Evolutionary conservation across 176 grass and related monocot genomes (phyloP).

Genomic region (Carex kokanica): DNA sequence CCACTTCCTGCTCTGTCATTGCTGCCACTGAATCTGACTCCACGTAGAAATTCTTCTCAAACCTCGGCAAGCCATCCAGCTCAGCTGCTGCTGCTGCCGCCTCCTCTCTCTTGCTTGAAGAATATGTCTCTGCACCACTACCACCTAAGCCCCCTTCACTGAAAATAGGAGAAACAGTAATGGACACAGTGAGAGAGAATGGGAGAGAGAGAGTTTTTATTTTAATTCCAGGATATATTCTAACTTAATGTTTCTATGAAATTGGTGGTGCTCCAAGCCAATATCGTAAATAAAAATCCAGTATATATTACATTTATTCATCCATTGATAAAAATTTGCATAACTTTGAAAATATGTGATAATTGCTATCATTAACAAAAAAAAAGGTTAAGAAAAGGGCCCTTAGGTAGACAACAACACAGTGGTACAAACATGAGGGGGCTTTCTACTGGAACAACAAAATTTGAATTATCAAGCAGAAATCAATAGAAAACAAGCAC

Average conservation of each 20-base stretch:
- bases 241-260: too few species aligned
- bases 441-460: neutral
- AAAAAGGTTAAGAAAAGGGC: too few species aligned
- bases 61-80: conserved; percentile 74
- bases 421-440: too few species aligned
- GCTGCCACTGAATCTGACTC: conserved; percentile 59
- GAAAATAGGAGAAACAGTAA: conserved; percentile 1
- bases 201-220: neutral
- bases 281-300: too few species aligned
- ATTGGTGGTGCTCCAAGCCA: too few species aligned
- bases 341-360: neutral
- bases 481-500: neutral
- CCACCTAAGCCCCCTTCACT: conserved; percentile 52
- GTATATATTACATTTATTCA: neutral
- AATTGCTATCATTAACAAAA: neutral
- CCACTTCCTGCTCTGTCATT: conserved; percentile 73
- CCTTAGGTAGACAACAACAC: too few species aligned
- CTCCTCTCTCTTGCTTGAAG: conserved; percentile 49
- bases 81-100: conserved; percentile 38
- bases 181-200: neutral
- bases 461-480: neutral
- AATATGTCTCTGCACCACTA: conserved; percentile 6
- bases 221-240: neutral
- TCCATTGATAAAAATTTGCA: neutral
- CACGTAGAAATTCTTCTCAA: conserved; percentile 97